These are phyloP conservation scores for Termitomyces sp. DNA, from an alignment of 768 basidiomycete species.

Conservation along the genomic window DNA sequence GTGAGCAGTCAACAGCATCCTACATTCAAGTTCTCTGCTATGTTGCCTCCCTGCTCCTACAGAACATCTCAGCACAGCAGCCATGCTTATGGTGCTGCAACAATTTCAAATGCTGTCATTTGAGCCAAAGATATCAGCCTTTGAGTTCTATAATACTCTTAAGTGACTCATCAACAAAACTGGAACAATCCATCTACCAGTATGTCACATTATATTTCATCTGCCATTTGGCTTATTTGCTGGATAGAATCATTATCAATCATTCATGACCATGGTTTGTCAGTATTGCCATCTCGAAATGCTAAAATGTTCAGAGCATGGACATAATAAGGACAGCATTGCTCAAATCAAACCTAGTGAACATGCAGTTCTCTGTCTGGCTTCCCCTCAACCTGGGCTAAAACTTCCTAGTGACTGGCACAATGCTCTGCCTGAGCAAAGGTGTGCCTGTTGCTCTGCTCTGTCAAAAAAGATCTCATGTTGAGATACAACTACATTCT, in stretches of 20 bases:
- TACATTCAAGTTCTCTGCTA: conserved; percentile 27
- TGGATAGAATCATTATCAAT: too few species aligned
- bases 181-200: neutral
- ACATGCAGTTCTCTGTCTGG: too few species aligned
- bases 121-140: conserved; percentile 22
- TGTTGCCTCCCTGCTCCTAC: conserved; percentile 21
- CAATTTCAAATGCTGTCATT: too few species aligned
- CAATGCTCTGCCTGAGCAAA: conserved; percentile 4
- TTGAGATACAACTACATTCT: too few species aligned
- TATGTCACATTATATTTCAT: too few species aligned
- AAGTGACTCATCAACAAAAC: too few species aligned
- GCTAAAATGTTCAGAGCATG: conserved; percentile 21
- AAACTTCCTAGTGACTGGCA: conserved; percentile 26
- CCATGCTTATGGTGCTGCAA: too few species aligned
- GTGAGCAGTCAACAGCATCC: too few species aligned
- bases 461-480: too few species aligned
- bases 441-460: too few species aligned
- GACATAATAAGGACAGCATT: conserved; percentile 19
- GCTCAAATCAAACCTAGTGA: conserved; percentile 19
- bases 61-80: too few species aligned
- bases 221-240: too few species aligned
- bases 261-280: conserved; percentile 17
- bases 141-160: neutral
- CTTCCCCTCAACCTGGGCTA: conserved; percentile 25
- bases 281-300: conserved; percentile 22